phyloP scores from a whole-genome alignment of 495 filamentous ascomycete genomes.

The Pyrenula massariospora region DNA sequence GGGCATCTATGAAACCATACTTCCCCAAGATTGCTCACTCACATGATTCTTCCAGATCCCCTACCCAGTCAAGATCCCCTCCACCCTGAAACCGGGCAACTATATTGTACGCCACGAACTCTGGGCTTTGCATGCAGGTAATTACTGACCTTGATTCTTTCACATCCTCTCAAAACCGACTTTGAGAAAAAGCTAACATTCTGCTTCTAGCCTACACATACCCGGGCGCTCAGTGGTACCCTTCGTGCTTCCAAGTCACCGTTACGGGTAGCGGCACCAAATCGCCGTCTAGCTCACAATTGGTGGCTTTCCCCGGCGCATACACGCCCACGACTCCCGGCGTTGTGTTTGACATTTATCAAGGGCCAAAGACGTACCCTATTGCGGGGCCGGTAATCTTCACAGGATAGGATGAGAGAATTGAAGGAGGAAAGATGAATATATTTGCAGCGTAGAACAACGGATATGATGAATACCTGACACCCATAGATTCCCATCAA shows the following conservation, averaged over 20 bases:
- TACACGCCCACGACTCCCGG: slow-evolving; percentile 40
- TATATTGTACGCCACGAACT: slow-evolving; percentile 67
- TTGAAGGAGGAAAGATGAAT: too few species aligned
- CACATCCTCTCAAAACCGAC: background rate
- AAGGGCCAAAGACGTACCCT: slow-evolving; percentile 27
- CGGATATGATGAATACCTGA: too few species aligned
- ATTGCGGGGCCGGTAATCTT: slow-evolving; percentile 37
- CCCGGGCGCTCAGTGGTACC: slow-evolving; percentile 58
- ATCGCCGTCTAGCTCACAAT: slow-evolving; percentile 24
- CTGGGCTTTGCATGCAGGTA: slow-evolving; percentile 46
- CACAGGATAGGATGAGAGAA: slow-evolving; percentile 10
- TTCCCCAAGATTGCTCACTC: too few species aligned
- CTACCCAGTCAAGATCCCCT: slow-evolving; percentile 53
- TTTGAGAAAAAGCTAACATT: too few species aligned
- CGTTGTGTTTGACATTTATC: slow-evolving; percentile 51
- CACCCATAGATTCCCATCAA: too few species aligned
- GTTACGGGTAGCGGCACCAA: slow-evolving; percentile 45
- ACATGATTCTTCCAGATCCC: slow-evolving; percentile 41
- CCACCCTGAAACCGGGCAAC: slow-evolving; percentile 45
- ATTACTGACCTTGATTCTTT: background rate
- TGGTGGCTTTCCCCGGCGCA: slow-evolving; percentile 37
- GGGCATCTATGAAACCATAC: too few species aligned
- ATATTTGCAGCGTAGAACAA: too few species aligned
- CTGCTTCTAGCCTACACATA: slow-evolving; percentile 17
- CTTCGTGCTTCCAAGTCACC: slow-evolving; percentile 56